These are phyloP conservation scores for Asclepias syriaca DNA, from an alignment of 257 asterid genomes.

Conservation along the genomic window DNA sequence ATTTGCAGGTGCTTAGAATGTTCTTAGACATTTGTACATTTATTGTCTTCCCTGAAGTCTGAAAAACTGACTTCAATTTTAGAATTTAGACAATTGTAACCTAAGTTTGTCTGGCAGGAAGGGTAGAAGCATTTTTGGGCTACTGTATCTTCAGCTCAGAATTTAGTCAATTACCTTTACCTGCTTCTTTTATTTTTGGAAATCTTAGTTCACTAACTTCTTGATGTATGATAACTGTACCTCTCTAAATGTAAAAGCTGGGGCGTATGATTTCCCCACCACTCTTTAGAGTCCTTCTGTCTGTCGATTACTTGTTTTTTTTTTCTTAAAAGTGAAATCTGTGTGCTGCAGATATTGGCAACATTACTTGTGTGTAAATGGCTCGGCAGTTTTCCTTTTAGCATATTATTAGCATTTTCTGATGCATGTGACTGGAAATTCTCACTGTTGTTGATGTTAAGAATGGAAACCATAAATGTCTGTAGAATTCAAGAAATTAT, in stretches of 20 bases:
- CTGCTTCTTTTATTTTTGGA: not conserved
- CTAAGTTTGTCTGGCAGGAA: not conserved
- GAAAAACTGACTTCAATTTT: not conserved
- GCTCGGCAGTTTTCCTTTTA: not conserved
- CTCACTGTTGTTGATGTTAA: not conserved
- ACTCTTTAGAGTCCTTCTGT: not conserved
- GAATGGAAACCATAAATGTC: not conserved
- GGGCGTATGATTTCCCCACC: not conserved
- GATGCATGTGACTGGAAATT: not conserved
- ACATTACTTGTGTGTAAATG: not conserved
- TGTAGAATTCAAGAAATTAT: not conserved
- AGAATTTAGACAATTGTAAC: not conserved
- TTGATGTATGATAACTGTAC: not conserved
- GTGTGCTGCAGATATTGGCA: not conserved
- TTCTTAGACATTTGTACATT: not conserved
- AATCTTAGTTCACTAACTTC: not conserved
- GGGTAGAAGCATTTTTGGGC: not conserved
- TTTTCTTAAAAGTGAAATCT: not conserved
- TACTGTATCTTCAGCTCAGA: slow-evolving; percentile 1
- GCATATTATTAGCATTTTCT: not conserved
- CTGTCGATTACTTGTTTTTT: not conserved
- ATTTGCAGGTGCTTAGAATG: slow-evolving; percentile 1
- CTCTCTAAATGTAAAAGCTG: not conserved
- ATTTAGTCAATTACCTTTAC: not conserved
- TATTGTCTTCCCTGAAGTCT: not conserved